Percentiles rank a stretch among this genome's conserved stretches.
These are phyloP conservation scores for Colletotrichum australisinense DNA, from an alignment of 2,329 filamentous ascomycete species.

Conservation along the genomic window DNA sequence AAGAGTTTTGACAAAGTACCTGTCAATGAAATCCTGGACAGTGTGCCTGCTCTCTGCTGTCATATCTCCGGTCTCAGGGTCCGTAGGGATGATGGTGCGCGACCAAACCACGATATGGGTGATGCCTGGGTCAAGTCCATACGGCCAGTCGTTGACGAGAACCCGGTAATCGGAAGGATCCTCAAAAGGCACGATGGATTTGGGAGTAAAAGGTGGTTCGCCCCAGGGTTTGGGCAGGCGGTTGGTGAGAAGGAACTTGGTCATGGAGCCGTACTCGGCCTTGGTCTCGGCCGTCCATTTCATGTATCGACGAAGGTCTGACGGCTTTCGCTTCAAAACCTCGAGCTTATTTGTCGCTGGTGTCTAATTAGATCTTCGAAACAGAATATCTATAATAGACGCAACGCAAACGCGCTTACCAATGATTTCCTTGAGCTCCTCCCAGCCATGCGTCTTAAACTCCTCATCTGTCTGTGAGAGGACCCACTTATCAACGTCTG, in stretches of 20 bases:
- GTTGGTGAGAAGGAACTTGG: conserved; percentile 80
- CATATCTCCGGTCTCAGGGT: conserved; percentile 77
- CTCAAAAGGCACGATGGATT: conserved; percentile 62
- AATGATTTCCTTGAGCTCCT: conserved; percentile 76
- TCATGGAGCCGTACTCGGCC: conserved; percentile 81
- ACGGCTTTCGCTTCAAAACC: conserved; percentile 82
- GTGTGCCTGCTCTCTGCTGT: conserved; percentile 72
- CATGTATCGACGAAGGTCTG: conserved; percentile 83
- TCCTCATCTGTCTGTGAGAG: conserved; percentile 75
- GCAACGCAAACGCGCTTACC: conserved; percentile 48
- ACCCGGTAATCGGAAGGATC: conserved; percentile 73
- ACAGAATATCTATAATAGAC: not conserved
- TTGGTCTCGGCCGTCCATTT: conserved; percentile 79
- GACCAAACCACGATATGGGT: conserved; percentile 94
- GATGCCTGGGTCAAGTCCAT: conserved; percentile 74
- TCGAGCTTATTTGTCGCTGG: conserved; percentile 72
- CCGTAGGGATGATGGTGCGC: conserved; percentile 82
- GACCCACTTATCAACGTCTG: conserved; percentile 67
- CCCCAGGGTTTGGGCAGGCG: conserved; percentile 77
- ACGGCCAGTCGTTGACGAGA: conserved; percentile 93
- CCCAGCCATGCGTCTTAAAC: conserved; percentile 80
- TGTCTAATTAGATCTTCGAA: not conserved
- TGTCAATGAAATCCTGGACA: conserved; percentile 77
- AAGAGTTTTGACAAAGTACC: conserved; percentile 73
- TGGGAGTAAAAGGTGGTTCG: conserved; percentile 64